Base-by-base conservation (phyloP, 805 yeast genomes). In the Kodamaea jinghongensis region DNA sequence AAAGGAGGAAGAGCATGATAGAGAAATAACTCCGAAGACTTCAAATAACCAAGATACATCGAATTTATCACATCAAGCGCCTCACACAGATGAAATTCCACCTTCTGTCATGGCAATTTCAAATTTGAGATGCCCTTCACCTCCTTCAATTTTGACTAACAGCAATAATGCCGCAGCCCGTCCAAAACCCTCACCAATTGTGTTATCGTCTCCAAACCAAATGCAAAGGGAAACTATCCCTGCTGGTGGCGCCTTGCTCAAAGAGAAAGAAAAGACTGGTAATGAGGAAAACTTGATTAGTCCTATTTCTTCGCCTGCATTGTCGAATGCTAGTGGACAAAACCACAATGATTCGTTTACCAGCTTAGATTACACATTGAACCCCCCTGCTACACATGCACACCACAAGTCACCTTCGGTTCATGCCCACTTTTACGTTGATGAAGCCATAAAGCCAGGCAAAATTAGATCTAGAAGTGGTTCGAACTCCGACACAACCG, bases 361-460 rank as follows among this genome's bases (percentile, higher is more conserved):
- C 5, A 51, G 58, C 22, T 47, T 64, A 28, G 65, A 65, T 41
- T 56, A 51, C 41, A 40, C 53, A 2, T 29, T 45, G 23, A 50
- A 50, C 27, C 68, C 70, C 3, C 72, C 73, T 4, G 48, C 38
- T 10, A 56, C 53, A 7, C 47, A 53, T 26, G 34, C 46, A 2
- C 83, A 76, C 52, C 75, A 76, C 49, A 75, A 78, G 56, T 55
- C 74, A 14, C 73, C 84, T 12, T 75, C 86, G 1, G 81, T 82
- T 46, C 95, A 86, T 61, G 89, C 93, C 0, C 95, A 85, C 60
- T 86, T 86, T 55, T 75, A 73, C 48, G 80, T 79, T 7, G 85
- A 81, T 45, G 90, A 84, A 41, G 70, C 83, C 1, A 55, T 78
- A n/a, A 81, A 77, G 52, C 81, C 61, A 5, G 57, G 50, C 7